Conservation (phyloP, 441 rosid genomes). For the Macaranga tanarius region DNA sequence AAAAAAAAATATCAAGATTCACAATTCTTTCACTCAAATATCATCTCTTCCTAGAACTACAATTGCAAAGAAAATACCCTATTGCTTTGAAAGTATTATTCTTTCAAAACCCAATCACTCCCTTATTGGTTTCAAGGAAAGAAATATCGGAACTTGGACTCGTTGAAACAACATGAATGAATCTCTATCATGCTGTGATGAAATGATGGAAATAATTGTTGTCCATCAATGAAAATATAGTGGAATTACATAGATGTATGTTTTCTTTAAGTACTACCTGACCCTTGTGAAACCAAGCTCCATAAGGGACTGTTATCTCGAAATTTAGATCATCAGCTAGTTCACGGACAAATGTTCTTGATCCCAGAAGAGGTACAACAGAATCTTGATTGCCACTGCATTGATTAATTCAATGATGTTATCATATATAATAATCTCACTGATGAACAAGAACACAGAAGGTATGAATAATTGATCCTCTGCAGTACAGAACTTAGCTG, state of each 20-base stretch:
- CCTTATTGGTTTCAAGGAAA: constrained; percentile 8
- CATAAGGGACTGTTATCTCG: constrained; percentile 61
- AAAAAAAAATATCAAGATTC: not conserved
- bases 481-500: constrained; percentile 39
- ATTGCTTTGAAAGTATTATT: not conserved
- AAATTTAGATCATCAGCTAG: constrained; percentile 66
- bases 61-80: constrained; percentile 1
- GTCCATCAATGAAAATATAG: constrained; percentile 18
- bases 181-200: not conserved
- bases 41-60: not conserved
- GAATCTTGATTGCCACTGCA: constrained; percentile 86
- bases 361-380: constrained; percentile 69
- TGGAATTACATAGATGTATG: not conserved
- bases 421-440: not conserved
- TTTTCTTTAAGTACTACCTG: constrained; percentile 49
- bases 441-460: not conserved
- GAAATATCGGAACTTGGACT: constrained; percentile 8
- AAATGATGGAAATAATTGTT: constrained; percentile 6
- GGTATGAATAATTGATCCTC: not conserved
- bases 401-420: not conserved
- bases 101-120: not conserved
- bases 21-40: not conserved
- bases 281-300: constrained; percentile 79
- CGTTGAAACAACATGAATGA: too few species aligned
- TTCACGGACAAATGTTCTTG: constrained; percentile 70